Conservation (phyloP, 2,329 filamentous ascomycete genomes). For the Neurospora sp. region DNA sequence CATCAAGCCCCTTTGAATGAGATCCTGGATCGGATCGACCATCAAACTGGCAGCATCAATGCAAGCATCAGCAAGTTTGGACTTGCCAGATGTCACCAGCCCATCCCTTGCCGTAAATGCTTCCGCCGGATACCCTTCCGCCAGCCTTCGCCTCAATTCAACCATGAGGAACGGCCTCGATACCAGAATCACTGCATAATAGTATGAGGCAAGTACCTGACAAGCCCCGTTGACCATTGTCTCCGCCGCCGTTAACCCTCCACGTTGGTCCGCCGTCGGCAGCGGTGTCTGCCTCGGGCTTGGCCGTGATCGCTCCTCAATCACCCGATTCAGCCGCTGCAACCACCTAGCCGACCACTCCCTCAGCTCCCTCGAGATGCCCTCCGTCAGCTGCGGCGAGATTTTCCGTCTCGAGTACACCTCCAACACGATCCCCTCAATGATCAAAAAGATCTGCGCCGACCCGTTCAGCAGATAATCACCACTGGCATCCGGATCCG, state of each 20-base stretch:
- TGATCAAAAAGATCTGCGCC: constrained; percentile 42
- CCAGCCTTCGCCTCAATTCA: constrained; percentile 37
- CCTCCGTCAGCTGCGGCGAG: constrained; percentile 42
- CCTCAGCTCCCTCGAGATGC: constrained; percentile 41
- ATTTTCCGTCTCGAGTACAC: constrained; percentile 45
- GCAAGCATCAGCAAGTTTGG: constrained; percentile 43
- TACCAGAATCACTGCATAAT: constrained; percentile 48
- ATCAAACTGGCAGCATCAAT: constrained; percentile 45
- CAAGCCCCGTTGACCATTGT: constrained; percentile 35
- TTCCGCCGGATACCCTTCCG: constrained; percentile 20
- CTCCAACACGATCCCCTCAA: constrained; percentile 39
- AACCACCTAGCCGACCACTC: constrained; percentile 43
- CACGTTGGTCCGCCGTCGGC: neutral
- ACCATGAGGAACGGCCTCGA: constrained; percentile 48
- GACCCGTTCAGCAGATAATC: constrained; percentile 35
- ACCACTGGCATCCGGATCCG: constrained; percentile 5
- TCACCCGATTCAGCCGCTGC: constrained; percentile 30
- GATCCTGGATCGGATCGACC: constrained; percentile 37
- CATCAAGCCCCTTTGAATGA: constrained; percentile 33
- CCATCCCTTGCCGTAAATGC: constrained; percentile 11
- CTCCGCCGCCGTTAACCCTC: neutral
- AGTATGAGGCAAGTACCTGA: constrained; percentile 42
- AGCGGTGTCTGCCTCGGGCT: neutral
- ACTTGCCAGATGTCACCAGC: constrained; percentile 30
- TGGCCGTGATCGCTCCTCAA: constrained; percentile 14